Evolutionary conservation across 2,329 filamentous ascomycete species (phyloP), one percentile per base, ranked within the genome.

Genomic region (Berkeleyomyces basicola): DNA sequence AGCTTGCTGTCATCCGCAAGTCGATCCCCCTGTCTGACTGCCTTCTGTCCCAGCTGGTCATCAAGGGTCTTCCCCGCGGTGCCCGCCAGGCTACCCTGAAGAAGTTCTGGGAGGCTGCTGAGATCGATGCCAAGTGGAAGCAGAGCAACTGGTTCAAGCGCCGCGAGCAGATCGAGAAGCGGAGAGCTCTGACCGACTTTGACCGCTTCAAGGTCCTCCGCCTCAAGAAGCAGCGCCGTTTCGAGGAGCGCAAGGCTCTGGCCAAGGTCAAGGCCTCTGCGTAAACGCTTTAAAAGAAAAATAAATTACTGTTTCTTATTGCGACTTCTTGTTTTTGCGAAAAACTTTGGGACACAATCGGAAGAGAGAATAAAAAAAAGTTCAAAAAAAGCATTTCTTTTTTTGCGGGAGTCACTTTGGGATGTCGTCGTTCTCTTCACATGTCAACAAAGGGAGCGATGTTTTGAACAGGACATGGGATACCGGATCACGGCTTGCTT

Each of bases 191-290:
- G 70, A 95, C 86, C 79, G 93, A 99, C 84, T 99, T 99, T 76
- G 93, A 99, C 83, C 87, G 93, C 78, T 99, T 97, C 90, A 96
- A 99, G 88, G 93, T 97, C 73, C 83, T 97, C 85, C 87, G 92
- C 79, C 83, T 97, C 80, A 95, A 92, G 87, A 99, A 99, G 86
- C 91, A 96, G 87, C 89, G 91, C 77, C 88, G 91, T 76, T 97
- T 95, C 81, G 91, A 96, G 83, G 87, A 96, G 79, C 87, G 87
- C 80, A 97, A 96, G 87, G 86, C 89, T 73, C 82, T 95, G 75
- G 89, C 90, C 75, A 95, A 96, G 85, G 81, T 95, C 79, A 88
- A 87, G 82, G 86, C 87, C 72, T 79, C 86, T 72, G 86, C 87
- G 76, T 89, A 87, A 79, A 75, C 72, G 68, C 67, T 60, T 69